Evolutionary conservation across 192 early-diverging fungal genomes (phyloP), one percentile per base, ranked within the genome.

Genomic region (Umbelopsis sp.): DNA sequence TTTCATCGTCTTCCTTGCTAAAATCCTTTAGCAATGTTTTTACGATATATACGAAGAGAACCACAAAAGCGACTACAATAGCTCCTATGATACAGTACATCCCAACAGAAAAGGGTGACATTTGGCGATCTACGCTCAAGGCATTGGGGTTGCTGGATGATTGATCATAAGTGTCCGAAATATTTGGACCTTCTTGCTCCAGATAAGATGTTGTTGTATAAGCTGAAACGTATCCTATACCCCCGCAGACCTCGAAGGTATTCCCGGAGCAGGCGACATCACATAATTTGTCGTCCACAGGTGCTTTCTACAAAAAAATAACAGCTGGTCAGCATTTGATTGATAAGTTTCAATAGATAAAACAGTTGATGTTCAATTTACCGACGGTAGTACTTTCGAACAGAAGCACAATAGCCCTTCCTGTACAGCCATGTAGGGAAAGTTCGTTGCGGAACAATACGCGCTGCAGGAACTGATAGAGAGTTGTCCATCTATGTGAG

Each of bases 351-450:
- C 33, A 51, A 22, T 51, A 51, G 3, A 30, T 1, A 0, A 41
- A 9, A 10, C 11, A 35, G 7, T 61, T 6, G 21, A 37, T 15
- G 6, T 25, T 1, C 13, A 10, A 41, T 25, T 61, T 61, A 61
- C 55, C 55, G 55, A 33, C 13, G 55, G 55, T 7, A 61, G 55
- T 16, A 61, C 16, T 16, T 37, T 35, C 4, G 55, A 61, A n/a
- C 55, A 61, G 25, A 33, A 61, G 16, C 55, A 61, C 27, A 61
- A n/a, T 16, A 35, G 12, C 1, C 55, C 55, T 18, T 61, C 16
- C 35, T 61, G 55, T 4, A 61, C 30, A n/a, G 55, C 55, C 30
- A 61, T 61, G 5, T 61, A 61, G 13, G 25, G 5, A 30, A 61
- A 61, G 13, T 61, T 35, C 27, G 5, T 16, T 35, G 27, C 1